These are phyloP conservation scores for Eucalyptus erythrocorys DNA, from an alignment of 345 rosid species.

Conservation along the genomic window DNA sequence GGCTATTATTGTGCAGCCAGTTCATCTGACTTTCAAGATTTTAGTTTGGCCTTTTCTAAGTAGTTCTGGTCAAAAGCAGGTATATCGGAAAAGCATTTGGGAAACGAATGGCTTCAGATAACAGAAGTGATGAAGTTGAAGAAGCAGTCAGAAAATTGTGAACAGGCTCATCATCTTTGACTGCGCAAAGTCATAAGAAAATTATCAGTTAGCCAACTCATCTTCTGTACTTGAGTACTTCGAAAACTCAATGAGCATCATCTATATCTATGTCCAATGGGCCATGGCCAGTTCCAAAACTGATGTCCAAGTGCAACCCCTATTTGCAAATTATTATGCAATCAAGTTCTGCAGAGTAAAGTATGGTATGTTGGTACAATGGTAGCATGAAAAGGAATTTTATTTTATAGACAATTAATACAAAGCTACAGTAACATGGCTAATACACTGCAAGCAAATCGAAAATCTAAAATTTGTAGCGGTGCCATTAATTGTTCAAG, in stretches of 20 bases:
- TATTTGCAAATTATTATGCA: not conserved
- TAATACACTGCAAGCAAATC: not conserved
- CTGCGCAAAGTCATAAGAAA: not conserved
- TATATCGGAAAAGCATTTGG: not conserved
- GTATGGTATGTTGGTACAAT: not conserved
- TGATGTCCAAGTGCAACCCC: not conserved
- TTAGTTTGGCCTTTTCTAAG: too few relatives aligned
- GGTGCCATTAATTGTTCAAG: not conserved
- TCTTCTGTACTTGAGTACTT: not conserved
- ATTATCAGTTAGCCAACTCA: not conserved
- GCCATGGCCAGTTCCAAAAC: not conserved
- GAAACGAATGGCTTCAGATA: not conserved
- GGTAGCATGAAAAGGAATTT: not conserved
- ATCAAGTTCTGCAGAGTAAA: not conserved
- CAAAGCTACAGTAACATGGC: accelerated
- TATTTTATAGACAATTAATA: not conserved
- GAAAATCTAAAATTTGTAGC: not conserved
- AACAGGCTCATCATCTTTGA: not conserved
- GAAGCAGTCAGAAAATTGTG: not conserved
- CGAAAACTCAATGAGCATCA: not conserved
- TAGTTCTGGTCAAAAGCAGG: too few relatives aligned
- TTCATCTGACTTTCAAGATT: too few relatives aligned
- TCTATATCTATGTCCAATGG: not conserved
- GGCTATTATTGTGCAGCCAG: too few relatives aligned
- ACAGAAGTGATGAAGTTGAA: not conserved